Percentiles rank a stretch among this genome's conserved stretches.
Evolutionary conservation across 2,329 filamentous ascomycete species (phyloP).

Genomic region (Pyrenochaeta sp.): DNA sequence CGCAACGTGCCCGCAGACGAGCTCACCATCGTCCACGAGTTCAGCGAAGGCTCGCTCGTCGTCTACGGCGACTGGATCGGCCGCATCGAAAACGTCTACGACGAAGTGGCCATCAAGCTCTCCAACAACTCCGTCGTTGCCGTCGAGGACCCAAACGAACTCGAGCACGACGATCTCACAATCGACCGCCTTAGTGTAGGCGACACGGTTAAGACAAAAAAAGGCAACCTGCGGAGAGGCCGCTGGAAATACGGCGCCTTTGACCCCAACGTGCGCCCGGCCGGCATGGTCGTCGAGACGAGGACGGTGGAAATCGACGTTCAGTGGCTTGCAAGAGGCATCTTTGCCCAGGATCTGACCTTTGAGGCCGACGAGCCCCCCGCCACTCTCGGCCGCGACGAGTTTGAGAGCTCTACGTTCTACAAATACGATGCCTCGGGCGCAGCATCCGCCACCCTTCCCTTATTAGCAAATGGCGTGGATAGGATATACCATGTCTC

Average conservation of each 20-base stretch:
- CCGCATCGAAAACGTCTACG: slow-evolving; percentile 57
- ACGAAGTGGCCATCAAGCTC: slow-evolving; percentile 60
- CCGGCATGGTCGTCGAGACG: slow-evolving; percentile 62
- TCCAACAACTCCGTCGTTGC: slow-evolving; percentile 63
- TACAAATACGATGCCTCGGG: slow-evolving; percentile 53
- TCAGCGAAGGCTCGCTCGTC: slow-evolving; percentile 60
- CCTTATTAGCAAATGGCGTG: slow-evolving; percentile 28
- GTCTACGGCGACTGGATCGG: slow-evolving; percentile 66
- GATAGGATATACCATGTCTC: slow-evolving; percentile 44
- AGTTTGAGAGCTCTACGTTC: slow-evolving; percentile 53
- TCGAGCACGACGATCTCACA: slow-evolving; percentile 43
- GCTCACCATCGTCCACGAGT: slow-evolving; percentile 55
- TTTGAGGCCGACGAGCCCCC: slow-evolving; percentile 42
- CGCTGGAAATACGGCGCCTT: slow-evolving; percentile 62
- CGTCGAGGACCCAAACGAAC: slow-evolving; percentile 55
- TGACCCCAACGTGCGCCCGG: slow-evolving; percentile 56
- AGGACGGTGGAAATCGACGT: slow-evolving; percentile 56
- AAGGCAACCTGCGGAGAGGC: slow-evolving; percentile 59
- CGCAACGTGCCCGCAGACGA: slow-evolving; percentile 55
- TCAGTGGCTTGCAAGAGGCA: slow-evolving; percentile 60
- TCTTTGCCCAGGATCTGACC: slow-evolving; percentile 29
- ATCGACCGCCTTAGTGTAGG: slow-evolving; percentile 53
- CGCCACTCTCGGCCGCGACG: slow-evolving; percentile 41
- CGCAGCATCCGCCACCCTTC: slow-evolving; percentile 28
- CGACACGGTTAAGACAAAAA: slow-evolving; percentile 60